phyloP scores from a whole-genome alignment of 2,329 filamentous ascomycete species.

The Claviceps cyperi region DNA sequence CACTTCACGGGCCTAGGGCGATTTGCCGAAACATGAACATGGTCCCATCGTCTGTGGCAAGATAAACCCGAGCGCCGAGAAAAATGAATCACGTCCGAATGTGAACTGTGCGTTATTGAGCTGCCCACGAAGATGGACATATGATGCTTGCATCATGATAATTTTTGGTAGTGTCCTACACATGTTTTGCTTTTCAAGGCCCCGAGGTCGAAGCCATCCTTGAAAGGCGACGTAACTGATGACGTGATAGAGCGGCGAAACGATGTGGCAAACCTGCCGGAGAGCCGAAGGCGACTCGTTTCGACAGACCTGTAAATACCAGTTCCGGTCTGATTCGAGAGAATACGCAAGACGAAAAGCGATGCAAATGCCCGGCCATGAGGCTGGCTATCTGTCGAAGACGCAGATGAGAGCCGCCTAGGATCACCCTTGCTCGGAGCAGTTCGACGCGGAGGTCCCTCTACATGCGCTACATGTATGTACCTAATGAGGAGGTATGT shows the following conservation, averaged over 20 bases:
- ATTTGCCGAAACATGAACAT: background rate
- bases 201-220: background rate
- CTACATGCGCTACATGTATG: background rate
- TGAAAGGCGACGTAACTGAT: background rate
- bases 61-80: background rate
- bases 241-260: background rate
- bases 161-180: background rate
- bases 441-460: background rate
- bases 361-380: background rate
- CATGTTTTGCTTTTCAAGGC: background rate
- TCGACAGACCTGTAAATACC: background rate
- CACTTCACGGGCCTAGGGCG: background rate
- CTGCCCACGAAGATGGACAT: background rate
- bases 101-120: background rate
- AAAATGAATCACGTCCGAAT: background rate
- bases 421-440: background rate
- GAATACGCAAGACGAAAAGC: background rate
- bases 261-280: background rate
- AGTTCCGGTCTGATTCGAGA: background rate
- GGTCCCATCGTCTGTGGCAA: background rate
- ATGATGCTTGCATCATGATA: background rate
- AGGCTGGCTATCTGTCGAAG: background rate
- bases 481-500: too few relatives aligned
- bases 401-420: background rate
- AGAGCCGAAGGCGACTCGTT: background rate